Conservation (phyloP, 2,329 filamentous ascomycete species). For the Cadophora malorum region DNA sequence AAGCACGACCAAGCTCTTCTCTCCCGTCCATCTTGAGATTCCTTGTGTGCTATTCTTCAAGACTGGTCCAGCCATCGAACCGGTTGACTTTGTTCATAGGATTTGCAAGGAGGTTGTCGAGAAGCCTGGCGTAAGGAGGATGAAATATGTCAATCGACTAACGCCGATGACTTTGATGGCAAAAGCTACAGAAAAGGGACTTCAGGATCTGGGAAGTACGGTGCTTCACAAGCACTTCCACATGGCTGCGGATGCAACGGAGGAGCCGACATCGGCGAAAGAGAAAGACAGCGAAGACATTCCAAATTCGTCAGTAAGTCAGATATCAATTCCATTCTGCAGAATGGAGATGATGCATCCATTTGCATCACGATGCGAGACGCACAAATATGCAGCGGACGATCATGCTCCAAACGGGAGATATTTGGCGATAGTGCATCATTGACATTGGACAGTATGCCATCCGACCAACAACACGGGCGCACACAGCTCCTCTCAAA, state of each 20-base stretch:
- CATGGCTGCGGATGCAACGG: conserved; percentile 40
- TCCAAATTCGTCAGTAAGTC: conserved; percentile 39
- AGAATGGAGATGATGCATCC: too few relatives aligned
- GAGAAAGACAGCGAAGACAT: conserved; percentile 23
- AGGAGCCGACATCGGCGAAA: conserved; percentile 4
- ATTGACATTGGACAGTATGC: conserved; percentile 65
- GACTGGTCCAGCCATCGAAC: conserved; percentile 60
- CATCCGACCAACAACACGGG: conserved; percentile 80
- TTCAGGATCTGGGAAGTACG: conserved; percentile 67
- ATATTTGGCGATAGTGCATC: conserved; percentile 18
- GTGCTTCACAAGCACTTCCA: conserved; percentile 69
- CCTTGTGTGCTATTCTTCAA: conserved; percentile 70
- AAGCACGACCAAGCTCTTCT: conserved; percentile 53
- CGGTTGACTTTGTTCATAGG: conserved; percentile 57
- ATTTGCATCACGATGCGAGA: neutral
- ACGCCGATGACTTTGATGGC: conserved; percentile 60
- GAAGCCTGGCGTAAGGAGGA: conserved; percentile 53
- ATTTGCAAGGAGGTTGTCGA: conserved; percentile 61
- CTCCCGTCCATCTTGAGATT: conserved; percentile 60
- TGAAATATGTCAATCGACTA: conserved; percentile 66
- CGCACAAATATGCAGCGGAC: neutral
- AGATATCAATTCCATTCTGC: neutral
- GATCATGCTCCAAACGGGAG: conserved; percentile 17
- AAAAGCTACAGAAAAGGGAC: conserved; percentile 72
- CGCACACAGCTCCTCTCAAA: conserved; percentile 68